Conservation (phyloP, 305 asterid genomes). For the Rubia peregrina region DNA sequence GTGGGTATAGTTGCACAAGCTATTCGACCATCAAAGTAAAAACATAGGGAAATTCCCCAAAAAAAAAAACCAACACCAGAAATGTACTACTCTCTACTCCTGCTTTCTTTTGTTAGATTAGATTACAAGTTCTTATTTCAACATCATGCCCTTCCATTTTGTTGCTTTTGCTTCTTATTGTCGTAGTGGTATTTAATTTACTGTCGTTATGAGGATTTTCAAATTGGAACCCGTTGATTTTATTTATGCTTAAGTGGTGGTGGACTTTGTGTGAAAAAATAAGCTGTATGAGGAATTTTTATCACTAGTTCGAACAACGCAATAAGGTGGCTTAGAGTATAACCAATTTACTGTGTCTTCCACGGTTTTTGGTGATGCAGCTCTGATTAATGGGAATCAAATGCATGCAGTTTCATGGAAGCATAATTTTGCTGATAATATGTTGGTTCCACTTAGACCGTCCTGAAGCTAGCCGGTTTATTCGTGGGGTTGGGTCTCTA, state of each 20-base stretch:
- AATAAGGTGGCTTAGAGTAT: conserved; percentile 26
- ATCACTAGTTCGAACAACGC: conserved; percentile 37
- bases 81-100: too few species aligned
- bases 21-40: too few species aligned
- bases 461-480: conserved; percentile 74
- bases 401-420: conserved; percentile 45
- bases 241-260: conserved; percentile 83
- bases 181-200: too few species aligned
- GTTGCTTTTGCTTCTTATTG: too few species aligned
- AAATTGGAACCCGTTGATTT: conserved; percentile 24
- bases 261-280: conserved; percentile 54
- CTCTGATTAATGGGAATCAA: conserved; percentile 69
- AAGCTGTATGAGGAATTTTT: conserved; percentile 64
- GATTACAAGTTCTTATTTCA: too few species aligned
- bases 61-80: too few species aligned
- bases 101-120: too few species aligned
- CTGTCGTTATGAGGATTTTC: too few species aligned
- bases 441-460: conserved; percentile 54
- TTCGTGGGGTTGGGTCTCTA: conserved; percentile 79
- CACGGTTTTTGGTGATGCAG: conserved; percentile 59
- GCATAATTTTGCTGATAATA: conserved; percentile 45
- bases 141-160: too few species aligned
- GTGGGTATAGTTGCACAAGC: too few species aligned
- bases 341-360: conserved; percentile 55
- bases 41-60: too few species aligned